Evolutionary conservation across 2,329 filamentous ascomycete species (phyloP).

Genomic region (Colletotrichum sp.): DNA sequence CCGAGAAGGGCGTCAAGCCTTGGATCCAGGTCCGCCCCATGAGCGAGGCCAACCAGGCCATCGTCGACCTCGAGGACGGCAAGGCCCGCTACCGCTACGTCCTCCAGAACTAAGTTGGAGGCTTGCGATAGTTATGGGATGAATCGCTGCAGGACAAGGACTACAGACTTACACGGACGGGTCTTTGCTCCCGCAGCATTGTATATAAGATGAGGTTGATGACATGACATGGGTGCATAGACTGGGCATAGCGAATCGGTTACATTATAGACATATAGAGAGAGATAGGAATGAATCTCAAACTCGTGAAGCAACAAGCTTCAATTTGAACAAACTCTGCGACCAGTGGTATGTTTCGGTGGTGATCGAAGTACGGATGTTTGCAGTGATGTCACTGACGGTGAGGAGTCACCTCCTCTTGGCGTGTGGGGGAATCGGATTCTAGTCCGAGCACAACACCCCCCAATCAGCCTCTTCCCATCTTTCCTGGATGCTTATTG

Average conservation of each 20-base stretch:
- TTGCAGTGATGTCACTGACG: conserved; percentile 1
- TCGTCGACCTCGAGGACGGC: conserved; percentile 60
- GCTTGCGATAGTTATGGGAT: not conserved
- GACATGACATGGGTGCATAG: conserved; percentile 10
- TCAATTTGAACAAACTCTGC: not conserved
- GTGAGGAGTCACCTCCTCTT: not conserved
- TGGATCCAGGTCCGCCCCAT: conserved; percentile 61
- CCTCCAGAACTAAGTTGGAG: conserved; percentile 41
- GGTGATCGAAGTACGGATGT: not conserved
- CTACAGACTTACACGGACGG: not conserved
- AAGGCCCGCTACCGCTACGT: conserved; percentile 55
- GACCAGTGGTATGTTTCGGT: not conserved
- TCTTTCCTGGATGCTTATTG: not conserved
- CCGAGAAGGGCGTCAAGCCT: conserved; percentile 59
- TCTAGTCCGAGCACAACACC: not conserved
- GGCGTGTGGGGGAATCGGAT: not conserved
- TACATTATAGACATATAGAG: conserved; percentile 12
- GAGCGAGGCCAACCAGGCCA: conserved; percentile 57
- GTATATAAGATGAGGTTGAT: conserved; percentile 13
- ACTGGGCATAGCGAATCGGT: conserved; percentile 15
- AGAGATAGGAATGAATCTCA: not conserved
- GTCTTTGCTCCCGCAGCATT: not conserved
- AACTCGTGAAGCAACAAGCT: not conserved
- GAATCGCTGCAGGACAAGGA: not conserved
- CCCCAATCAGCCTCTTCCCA: not conserved